Conservation (phyloP, 495 filamentous ascomycete species). For the Ramalina peruviana region DNA sequence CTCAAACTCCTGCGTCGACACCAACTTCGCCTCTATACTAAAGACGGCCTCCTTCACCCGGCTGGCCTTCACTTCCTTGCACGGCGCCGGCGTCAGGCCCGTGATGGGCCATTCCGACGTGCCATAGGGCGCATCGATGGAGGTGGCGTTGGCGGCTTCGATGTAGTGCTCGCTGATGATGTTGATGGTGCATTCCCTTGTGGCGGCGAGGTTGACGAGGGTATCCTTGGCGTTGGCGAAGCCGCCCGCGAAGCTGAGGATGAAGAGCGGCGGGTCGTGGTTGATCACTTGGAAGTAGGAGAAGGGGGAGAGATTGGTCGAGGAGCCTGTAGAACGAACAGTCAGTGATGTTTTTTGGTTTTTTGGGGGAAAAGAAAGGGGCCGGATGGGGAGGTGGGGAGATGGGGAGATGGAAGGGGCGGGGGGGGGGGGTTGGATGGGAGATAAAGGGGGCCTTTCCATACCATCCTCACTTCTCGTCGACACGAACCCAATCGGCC, state of each 20-base stretch:
- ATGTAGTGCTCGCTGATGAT: constrained; percentile 74
- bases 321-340: constrained; percentile 20
- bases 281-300: constrained; percentile 71
- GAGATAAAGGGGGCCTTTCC: no score
- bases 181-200: constrained; percentile 69
- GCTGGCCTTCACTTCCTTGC: constrained; percentile 47
- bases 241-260: constrained; percentile 53
- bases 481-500: constrained; percentile 56
- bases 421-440: not conserved
- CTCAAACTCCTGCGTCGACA: constrained; percentile 63
- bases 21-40: constrained; percentile 63
- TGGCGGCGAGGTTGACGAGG: constrained; percentile 54
- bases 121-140: constrained; percentile 67
- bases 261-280: constrained; percentile 83
- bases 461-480: constrained; percentile 43
- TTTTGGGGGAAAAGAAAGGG: constrained; percentile 26
- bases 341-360: not conserved
- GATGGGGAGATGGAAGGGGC: constrained; percentile 29
- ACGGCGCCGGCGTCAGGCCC: constrained; percentile 61
- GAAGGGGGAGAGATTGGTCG: constrained; percentile 75
- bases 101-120: constrained; percentile 68
- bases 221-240: constrained; percentile 58
- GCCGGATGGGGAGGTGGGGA: not conserved
- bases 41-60: constrained; percentile 74
- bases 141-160: constrained; percentile 73